These are phyloP conservation scores for Apiospora kogelbergensis DNA, from an alignment of 2,329 filamentous ascomycete species.

Conservation along the genomic window DNA sequence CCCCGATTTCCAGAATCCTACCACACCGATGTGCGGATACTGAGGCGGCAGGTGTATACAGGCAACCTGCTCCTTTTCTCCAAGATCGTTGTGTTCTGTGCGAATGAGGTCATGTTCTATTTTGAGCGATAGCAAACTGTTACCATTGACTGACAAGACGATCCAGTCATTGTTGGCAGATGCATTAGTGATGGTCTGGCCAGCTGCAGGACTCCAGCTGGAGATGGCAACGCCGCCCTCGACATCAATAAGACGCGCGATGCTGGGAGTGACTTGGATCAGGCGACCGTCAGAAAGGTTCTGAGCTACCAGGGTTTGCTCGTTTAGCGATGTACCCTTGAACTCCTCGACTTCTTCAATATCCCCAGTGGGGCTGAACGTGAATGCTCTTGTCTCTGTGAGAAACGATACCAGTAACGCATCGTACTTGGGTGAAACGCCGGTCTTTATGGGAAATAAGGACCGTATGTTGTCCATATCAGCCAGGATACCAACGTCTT, in stretches of 20 bases:
- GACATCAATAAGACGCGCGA: constrained; percentile 61
- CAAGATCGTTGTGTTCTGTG: constrained; percentile 59
- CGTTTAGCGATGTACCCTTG: constrained; percentile 65
- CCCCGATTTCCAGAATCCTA: constrained; percentile 87
- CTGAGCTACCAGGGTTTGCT: constrained; percentile 69
- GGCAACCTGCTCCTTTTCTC: constrained; percentile 73
- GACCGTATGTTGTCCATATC: constrained; percentile 75
- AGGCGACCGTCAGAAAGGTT: constrained; percentile 65
- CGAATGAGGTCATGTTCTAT: constrained; percentile 58
- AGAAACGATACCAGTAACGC: constrained; percentile 79
- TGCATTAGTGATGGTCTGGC: constrained; percentile 70
- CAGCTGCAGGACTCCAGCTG: constrained; percentile 55
- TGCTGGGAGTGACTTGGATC: constrained; percentile 72
- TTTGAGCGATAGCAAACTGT: constrained; percentile 68
- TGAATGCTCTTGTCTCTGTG: constrained; percentile 80
- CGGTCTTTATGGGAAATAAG: constrained; percentile 66
- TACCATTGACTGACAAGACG: constrained; percentile 74
- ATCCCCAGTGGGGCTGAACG: constrained; percentile 70
- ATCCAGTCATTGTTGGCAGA: constrained; percentile 71
- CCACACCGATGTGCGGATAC: constrained; percentile 66
- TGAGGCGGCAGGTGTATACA: constrained; percentile 74
- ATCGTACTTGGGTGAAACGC: constrained; percentile 55
- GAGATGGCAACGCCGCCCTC: constrained; percentile 54
- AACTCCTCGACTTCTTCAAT: constrained; percentile 86
- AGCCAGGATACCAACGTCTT: constrained; percentile 79